Evolutionary conservation across 768 basidiomycete species (phyloP).

Genomic region (Rhodotorula toruloides): DNA sequence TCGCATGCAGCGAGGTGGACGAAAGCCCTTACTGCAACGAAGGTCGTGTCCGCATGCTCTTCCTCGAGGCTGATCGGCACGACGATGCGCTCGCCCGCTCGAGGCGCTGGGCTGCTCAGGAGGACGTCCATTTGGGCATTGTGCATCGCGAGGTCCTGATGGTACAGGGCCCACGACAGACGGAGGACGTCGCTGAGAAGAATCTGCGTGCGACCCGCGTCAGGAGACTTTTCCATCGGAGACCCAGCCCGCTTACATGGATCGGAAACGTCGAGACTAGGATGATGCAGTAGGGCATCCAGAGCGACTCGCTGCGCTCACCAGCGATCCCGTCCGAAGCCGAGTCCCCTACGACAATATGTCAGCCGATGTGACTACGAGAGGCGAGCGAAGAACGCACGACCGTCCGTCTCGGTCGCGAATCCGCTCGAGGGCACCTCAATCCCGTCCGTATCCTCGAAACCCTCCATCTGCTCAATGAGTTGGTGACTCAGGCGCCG

Average conservation of each 20-base stretch:
- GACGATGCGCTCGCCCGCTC: constrained; percentile 43
- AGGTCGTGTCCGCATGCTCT: constrained; percentile 14
- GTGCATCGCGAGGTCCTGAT: constrained; percentile 33
- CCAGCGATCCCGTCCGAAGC: no score
- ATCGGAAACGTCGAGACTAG: constrained; percentile 30
- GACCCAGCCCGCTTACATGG: background rate
- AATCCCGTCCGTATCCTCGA: background rate
- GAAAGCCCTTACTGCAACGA: constrained; percentile 7
- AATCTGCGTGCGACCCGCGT: constrained; percentile 48
- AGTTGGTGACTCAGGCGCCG: constrained; percentile 51
- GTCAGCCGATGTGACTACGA: background rate
- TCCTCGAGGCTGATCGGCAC: constrained; percentile 32
- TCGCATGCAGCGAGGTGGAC: no score
- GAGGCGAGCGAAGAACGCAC: constrained; percentile 34
- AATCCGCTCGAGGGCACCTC: constrained; percentile 61
- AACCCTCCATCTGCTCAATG: constrained; percentile 11
- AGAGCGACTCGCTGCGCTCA: constrained; percentile 56
- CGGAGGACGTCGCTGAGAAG: constrained; percentile 92
- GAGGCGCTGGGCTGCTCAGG: constrained; percentile 44
- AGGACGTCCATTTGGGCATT: constrained; percentile 32
- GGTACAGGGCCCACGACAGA: constrained; percentile 76
- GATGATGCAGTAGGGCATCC: constrained; percentile 88
- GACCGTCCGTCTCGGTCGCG: constrained; percentile 52
- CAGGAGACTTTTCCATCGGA: background rate
- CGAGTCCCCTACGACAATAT: background rate